Evolutionary conservation across 306 rosid species (phyloP).

Genomic region (Prosopis cineraria): DNA sequence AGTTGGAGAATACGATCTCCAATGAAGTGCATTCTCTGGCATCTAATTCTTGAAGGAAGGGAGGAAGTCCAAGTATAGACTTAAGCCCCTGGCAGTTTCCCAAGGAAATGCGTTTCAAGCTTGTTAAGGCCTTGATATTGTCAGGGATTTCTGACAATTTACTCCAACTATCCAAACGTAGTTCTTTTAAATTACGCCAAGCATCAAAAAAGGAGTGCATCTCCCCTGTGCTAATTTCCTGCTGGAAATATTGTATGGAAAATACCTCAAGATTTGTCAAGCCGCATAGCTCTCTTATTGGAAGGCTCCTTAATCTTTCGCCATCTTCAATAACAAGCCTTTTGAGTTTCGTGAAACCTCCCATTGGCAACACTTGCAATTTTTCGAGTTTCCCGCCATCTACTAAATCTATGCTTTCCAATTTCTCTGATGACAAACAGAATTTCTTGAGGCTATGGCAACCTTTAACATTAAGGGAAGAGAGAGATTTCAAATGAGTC

Average conservation of each 20-base stretch:
- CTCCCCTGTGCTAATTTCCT: not conserved
- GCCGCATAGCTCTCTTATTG: no score
- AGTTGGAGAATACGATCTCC: not conserved
- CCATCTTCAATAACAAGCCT: no score
- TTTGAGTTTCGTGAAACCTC: no score
- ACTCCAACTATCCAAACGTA: not conserved
- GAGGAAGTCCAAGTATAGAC: not conserved
- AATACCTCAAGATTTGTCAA: no score
- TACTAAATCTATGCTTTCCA: no score
- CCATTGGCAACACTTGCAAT: no score
- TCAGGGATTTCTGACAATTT: not conserved
- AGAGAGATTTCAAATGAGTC: not conserved
- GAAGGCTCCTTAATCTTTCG: no score
- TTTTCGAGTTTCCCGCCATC: no score
- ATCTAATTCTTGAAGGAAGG: not conserved
- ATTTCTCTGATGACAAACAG: no score
- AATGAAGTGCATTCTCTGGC: not conserved
- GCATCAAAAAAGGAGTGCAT: not conserved
- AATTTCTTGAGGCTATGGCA: not conserved
- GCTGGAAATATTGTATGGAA: no score
- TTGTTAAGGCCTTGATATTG: not conserved
- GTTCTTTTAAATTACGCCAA: not conserved
- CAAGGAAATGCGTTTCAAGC: not conserved
- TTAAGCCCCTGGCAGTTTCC: not conserved
- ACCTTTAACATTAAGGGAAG: rapidly evolving